These are phyloP conservation scores for Aspergillus ochraceus DNA, from an alignment of 2,329 filamentous ascomycete genomes.

Conservation along the genomic window DNA sequence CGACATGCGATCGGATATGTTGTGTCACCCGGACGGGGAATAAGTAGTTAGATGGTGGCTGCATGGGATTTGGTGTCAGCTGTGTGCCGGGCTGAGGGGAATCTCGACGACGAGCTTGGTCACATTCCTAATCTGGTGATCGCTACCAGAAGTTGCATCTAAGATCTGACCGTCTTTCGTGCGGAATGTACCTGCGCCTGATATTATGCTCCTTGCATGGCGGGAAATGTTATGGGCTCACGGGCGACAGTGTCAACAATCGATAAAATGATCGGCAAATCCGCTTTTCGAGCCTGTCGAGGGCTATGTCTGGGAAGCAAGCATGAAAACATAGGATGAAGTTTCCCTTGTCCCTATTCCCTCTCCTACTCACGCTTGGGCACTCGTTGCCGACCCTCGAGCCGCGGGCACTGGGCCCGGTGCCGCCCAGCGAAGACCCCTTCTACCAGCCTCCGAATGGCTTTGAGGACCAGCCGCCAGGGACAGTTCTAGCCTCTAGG, in stretches of 20 bases:
- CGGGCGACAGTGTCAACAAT: no score
- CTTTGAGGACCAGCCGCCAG: neutral
- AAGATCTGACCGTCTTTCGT: neutral
- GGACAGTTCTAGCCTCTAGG: neutral
- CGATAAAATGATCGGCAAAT: neutral
- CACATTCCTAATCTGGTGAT: neutral
- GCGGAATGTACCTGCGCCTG: neutral
- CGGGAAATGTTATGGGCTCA: no score
- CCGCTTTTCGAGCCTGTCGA: neutral
- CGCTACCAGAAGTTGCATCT: neutral
- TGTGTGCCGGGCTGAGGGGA: no score
- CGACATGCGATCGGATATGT: slow-evolving; percentile 12
- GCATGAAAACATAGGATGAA: neutral
- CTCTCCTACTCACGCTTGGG: neutral
- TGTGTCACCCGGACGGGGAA: neutral
- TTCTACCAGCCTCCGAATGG: neutral
- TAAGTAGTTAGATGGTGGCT: neutral
- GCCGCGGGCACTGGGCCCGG: neutral
- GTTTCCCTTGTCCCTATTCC: neutral
- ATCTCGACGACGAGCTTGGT: neutral
- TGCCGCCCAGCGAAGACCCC: neutral
- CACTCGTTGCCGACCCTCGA: neutral
- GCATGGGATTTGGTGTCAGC: neutral
- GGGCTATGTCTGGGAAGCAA: neutral
- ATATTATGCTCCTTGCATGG: neutral